phyloP scores from a whole-genome alignment of 306 rosid genomes.

The Fragaria vesca region DNA sequence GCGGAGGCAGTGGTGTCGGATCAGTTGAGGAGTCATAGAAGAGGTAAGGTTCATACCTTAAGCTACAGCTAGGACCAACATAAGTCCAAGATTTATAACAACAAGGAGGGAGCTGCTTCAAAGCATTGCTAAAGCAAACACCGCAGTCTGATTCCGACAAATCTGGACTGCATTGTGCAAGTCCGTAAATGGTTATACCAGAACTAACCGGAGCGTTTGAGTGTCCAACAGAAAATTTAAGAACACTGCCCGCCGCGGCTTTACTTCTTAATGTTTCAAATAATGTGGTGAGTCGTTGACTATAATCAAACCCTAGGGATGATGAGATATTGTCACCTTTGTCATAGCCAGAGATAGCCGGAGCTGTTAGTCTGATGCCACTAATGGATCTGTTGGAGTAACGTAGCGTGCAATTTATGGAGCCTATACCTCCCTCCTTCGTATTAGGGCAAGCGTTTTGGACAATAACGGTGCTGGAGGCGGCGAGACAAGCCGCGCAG shows the following conservation, averaged over 20 bases:
- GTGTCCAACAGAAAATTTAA: slow-evolving; percentile 3
- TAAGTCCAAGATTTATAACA: background rate
- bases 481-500: background rate
- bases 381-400: slow-evolving; percentile 18
- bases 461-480: background rate
- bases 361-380: background rate
- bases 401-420: slow-evolving; percentile 20
- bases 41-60: background rate
- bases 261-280: background rate
- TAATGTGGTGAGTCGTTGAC: background rate
- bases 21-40: background rate
- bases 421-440: slow-evolving; percentile 15
- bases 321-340: background rate
- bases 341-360: background rate
- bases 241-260: background rate
- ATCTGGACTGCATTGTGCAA: background rate
- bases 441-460: slow-evolving; percentile 5
- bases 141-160: background rate
- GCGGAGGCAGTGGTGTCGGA: background rate
- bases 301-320: background rate
- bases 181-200: background rate
- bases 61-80: background rate
- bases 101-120: background rate
- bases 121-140: background rate
- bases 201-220: background rate